Base-by-base conservation (phyloP, 2,329 filamentous ascomycete species). In the Xylariaceae sp. region DNA sequence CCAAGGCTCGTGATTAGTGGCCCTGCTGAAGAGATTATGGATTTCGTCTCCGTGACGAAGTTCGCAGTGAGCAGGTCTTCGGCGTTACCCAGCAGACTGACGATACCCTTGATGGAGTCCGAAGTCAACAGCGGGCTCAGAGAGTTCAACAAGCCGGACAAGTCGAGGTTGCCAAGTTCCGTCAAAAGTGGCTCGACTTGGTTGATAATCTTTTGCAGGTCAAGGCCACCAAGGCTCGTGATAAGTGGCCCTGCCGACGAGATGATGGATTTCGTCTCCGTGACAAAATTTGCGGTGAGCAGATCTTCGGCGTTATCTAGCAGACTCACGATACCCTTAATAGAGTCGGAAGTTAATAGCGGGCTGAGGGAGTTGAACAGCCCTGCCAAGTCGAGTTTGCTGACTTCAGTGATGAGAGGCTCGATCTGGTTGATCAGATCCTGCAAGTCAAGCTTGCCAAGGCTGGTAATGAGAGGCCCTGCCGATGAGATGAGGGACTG, bases 111-210 rank as follows among this genome's bases (percentile, higher is more conserved):
- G 11, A 58, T 40, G 2, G 49, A 51, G 11, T 56, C 43, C 2
- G 46, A 33, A 2, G 52, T 59, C 12, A 65, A 39, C 2, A 65
- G 42, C 10, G 62, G 61, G 8, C 49, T 49, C 2, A 63, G 31
- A 5, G 57, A 50, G 11, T 55, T 42, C 2, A 55, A 45, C 1
- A 63, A 36, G 2, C 49, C 49, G 29, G 51, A 39, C 0, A 65
- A 44, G 17, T 64, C 55, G 4, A 64, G 46, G 29, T 58, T 51
- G 26, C 51, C 49, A 2, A 63, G 41, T 3, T 47, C 52, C 2
- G 45, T 40, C 5, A 64, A 48, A 0, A 64, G 39, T 1, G 60
- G 60, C 15, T 32, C 37, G 15, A 32, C 32, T 38, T 37, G 55
- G 0, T 58, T 52, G 22, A 62, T 52, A 6, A 53, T 35, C 9